Percentiles rank a stretch among this genome's conserved stretches.
Evolutionary conservation across 2,329 filamentous ascomycete genomes (phyloP).

Genomic region (Colletotrichum euphorbiae): DNA sequence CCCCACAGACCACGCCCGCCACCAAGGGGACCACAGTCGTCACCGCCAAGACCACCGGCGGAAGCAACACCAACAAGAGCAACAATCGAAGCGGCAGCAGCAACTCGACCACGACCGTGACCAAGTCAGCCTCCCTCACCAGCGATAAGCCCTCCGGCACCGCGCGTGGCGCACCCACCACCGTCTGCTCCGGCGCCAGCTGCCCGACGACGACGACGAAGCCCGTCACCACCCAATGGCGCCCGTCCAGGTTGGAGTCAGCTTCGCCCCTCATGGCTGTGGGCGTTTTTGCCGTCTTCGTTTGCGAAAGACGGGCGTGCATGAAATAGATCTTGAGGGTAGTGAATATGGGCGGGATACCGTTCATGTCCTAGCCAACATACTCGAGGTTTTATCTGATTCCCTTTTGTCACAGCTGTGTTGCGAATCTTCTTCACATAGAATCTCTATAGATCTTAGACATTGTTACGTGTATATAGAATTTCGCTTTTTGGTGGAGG

Average conservation of each 20-base stretch:
- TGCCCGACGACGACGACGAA: slow-evolving; percentile 18
- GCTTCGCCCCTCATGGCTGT: slow-evolving; percentile 33
- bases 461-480: background rate
- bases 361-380: background rate
- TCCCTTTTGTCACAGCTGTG: background rate
- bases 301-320: background rate
- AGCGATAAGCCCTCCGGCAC: slow-evolving; percentile 32
- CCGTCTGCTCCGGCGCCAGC: slow-evolving; percentile 20
- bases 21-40: slow-evolving; percentile 22
- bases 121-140: slow-evolving; percentile 14
- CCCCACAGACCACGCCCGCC: background rate
- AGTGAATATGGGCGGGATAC: background rate
- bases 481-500: slow-evolving; percentile 1
- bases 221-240: slow-evolving; percentile 25
- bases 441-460: background rate
- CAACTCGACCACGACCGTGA: slow-evolving; percentile 15
- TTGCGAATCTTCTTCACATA: background rate
- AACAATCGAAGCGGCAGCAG: slow-evolving; percentile 42
- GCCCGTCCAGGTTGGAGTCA: slow-evolving; percentile 32
- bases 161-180: slow-evolving; percentile 18
- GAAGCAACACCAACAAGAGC: slow-evolving; percentile 41
- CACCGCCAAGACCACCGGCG: slow-evolving; percentile 7
- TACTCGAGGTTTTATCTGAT: background rate
- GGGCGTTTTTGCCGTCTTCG: slow-evolving; percentile 20
- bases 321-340: background rate